These are phyloP conservation scores for Fusarium clavum DNA, from an alignment of 2,329 filamentous ascomycete species.

Conservation along the genomic window DNA sequence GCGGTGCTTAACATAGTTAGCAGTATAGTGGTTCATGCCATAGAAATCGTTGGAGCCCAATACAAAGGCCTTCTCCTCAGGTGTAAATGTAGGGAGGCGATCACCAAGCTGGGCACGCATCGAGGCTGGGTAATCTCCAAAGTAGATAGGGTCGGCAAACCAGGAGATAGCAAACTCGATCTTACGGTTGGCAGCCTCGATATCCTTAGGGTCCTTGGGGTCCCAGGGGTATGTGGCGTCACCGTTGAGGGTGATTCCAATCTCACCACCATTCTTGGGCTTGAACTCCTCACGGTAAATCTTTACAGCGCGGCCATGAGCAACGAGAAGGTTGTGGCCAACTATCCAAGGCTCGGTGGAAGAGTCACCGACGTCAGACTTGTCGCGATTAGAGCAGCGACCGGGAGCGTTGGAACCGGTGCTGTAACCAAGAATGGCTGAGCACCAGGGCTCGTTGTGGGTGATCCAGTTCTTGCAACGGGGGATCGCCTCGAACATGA, in stretches of 20 bases:
- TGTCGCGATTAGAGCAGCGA: slow-evolving; percentile 79
- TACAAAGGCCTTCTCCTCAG: slow-evolving; percentile 78
- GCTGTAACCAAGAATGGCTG: slow-evolving; percentile 82
- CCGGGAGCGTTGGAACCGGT: slow-evolving; percentile 84
- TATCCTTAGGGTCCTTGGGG: slow-evolving; percentile 76
- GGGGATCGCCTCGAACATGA: slow-evolving; percentile 78
- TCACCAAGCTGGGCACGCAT: slow-evolving; percentile 85
- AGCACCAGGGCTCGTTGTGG: slow-evolving; percentile 92
- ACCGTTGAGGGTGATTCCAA: slow-evolving; percentile 89
- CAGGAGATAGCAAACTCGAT: slow-evolving; percentile 89
- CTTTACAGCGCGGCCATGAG: slow-evolving; percentile 84
- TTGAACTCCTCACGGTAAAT: slow-evolving; percentile 87
- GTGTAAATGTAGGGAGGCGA: slow-evolving; percentile 79
- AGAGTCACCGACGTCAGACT: slow-evolving; percentile 78
- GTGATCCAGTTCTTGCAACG: slow-evolving; percentile 91
- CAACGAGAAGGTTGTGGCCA: slow-evolving; percentile 82
- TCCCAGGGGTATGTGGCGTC: slow-evolving; percentile 89
- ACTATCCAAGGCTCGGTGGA: slow-evolving; percentile 84
- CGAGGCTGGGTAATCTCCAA: slow-evolving; percentile 83
- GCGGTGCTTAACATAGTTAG: slow-evolving; percentile 85
- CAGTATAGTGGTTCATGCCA: slow-evolving; percentile 94
- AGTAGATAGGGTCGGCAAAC: slow-evolving; percentile 91
- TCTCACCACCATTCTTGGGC: slow-evolving; percentile 75
- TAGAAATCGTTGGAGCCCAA: slow-evolving; percentile 93
- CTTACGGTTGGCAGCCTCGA: slow-evolving; percentile 82